Percentiles rank a stretch among this genome's conserved stretches.
These are phyloP conservation scores for Dentipellis sp. DNA, from an alignment of 768 basidiomycete species.

Conservation along the genomic window DNA sequence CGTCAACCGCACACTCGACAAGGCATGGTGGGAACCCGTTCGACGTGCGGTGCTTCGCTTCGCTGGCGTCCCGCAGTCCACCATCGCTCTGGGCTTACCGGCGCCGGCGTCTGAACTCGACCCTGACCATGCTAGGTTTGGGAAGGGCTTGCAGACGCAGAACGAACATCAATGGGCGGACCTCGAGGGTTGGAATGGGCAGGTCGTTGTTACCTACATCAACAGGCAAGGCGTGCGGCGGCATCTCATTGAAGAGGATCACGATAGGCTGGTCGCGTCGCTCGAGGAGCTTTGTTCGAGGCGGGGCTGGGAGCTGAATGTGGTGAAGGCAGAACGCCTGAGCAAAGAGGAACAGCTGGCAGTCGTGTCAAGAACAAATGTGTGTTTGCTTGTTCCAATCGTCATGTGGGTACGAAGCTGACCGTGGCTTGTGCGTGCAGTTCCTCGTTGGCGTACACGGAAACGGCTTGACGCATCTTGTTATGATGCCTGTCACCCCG, in stretches of 20 bases:
- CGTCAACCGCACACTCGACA: conserved; percentile 18
- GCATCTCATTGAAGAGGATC: conserved; percentile 46
- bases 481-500: conserved; percentile 72
- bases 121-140: neutral
- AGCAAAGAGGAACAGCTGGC: conserved; percentile 69
- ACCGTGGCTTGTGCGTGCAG: neutral
- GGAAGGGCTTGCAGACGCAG: neutral
- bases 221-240: conserved; percentile 53
- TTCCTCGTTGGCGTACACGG: conserved; percentile 27
- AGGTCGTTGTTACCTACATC: conserved; percentile 65
- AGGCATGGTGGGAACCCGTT: conserved; percentile 75
- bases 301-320: conserved; percentile 48
- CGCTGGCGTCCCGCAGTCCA: conserved; percentile 37
- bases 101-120: conserved; percentile 7
- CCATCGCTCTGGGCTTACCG: conserved; percentile 21
- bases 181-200: conserved; percentile 18
- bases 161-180: neutral
- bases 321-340: conserved; percentile 55
- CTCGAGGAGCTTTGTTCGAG: conserved; percentile 39
- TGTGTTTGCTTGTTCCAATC: conserved; percentile 24
- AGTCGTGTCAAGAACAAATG: conserved; percentile 59
- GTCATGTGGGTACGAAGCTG: neutral
- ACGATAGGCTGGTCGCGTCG: conserved; percentile 41
- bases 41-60: conserved; percentile 57
- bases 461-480: conserved; percentile 77